Conservation (phyloP, 176 grass and related monocot species). For the Cocos nucifera region DNA sequence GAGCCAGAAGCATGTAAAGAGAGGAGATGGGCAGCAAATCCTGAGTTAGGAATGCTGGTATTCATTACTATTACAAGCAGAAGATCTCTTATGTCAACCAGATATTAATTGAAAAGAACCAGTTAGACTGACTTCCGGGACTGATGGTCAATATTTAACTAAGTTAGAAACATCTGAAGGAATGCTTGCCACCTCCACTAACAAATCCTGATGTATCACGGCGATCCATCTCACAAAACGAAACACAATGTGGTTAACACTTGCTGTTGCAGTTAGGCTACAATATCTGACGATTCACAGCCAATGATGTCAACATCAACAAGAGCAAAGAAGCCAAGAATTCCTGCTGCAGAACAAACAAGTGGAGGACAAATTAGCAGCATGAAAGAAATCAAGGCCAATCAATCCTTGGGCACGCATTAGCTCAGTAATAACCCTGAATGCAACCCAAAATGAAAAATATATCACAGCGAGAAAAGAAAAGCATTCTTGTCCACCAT, state of each 20-base stretch:
- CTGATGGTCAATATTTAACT: slow-evolving; percentile 33
- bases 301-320: no score
- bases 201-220: slow-evolving; percentile 76
- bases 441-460: no score
- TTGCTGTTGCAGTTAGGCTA: neutral
- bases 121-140: slow-evolving; percentile 46
- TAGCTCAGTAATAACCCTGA: no score
- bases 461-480: no score
- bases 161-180: slow-evolving; percentile 32
- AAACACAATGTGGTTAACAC: neutral
- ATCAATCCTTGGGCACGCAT: no score
- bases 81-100: slow-evolving; percentile 26
- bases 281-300: no score
- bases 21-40: slow-evolving; percentile 25
- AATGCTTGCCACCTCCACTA: slow-evolving; percentile 69
- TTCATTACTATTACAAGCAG: slow-evolving; percentile 39
- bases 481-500: no score
- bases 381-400: no score
- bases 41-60: slow-evolving; percentile 24
- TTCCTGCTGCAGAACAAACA: no score
- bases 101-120: slow-evolving; percentile 39
- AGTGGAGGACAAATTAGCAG: no score
- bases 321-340: no score
- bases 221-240: slow-evolving; percentile 61
- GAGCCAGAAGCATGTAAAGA: slow-evolving; percentile 15